Evolutionary conservation across 2,329 filamentous ascomycete species (phyloP), one percentile per base, ranked within the genome.

Genomic region (Emergomyces pasteurianus): DNA sequence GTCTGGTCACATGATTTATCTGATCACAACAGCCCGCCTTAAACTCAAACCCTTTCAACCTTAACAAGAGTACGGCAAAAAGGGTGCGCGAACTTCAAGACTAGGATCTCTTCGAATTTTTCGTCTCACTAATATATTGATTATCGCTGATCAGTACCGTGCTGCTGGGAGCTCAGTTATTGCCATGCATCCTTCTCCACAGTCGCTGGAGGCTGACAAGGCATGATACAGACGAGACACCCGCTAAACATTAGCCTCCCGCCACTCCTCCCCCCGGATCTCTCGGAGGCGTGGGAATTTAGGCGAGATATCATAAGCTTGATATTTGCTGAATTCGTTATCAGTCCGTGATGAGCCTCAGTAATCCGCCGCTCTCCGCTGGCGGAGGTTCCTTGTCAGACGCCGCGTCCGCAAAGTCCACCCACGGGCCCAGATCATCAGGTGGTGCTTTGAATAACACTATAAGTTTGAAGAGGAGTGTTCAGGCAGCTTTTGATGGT

Each of bases 401-500:
- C 57, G 60, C 60, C 36, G 55, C 65, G 2, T 61, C 62, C 5
- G 61, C 58, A 23, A 60, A 61, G 47, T 53, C 73, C 67, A 68
- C 72, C 62, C 70, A 71, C 47, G 63, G 65, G 64, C 68, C 73
- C 65, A 71, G 70, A 68, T 68, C 71, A 57, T 67, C 69, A 60
- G 68, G 64, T 63, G 66, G 69, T 58, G 63, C 66, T 56, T 60
- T 59, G 47, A 59, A 42, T 53, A 59, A 59, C 21, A 72, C 68
- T 64, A 69, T 72, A 64, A 70, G 68, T 61, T 67, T 74, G 64
- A 78, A 77, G 69, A 73, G 75, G 67, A 74, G 67, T 64, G 69
- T 76, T 60, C 75, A 77, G 69, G 71, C 73, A 64, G 70, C 72
- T 67, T 74, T 76, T 65, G 77, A 78, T 71, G 77, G 77, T 79